Evolutionary conservation across 805 yeast species (phyloP), one percentile per base, ranked within the genome.

Genomic region (Starmerella lactis-condensi): DNA sequence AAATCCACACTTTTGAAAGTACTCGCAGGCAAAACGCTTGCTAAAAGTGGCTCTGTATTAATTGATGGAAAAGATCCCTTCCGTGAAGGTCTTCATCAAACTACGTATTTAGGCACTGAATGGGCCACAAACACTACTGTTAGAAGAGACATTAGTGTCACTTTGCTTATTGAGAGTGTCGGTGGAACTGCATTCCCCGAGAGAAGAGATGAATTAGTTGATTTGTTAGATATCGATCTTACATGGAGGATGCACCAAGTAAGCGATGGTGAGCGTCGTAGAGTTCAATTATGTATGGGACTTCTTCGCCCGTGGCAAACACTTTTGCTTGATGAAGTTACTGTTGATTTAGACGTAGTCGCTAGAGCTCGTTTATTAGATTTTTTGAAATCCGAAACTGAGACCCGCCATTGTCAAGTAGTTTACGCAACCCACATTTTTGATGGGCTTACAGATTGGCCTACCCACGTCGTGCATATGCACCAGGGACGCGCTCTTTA

Each of bases 251-350:
- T 89, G 95, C 75, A 77, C 42, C 69, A 67, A 30, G 72, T 85
- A 24, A 75, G 92, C 29, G 98, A 89, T 51, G 98, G 98, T 17
- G 95, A 89, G 50, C 66, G 96, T 37, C 64, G 98, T 43, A 62
- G 98, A 37, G 96, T 89, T 2, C 98, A 89, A 50, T 58, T 89
- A 35, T 77, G 74, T 21, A 82, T 89, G 93, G 96, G 96, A 0
- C 61, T 89, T 29, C 56, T 85, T 38, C 72, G 75, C 45, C 95
- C 95, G 5, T 89, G 95, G 93, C 70, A 69, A 38, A 62, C 82
- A 14, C 57, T 89, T 20, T 57, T 89, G n/a, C 59, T 89, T 29
- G 98, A 89, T 51, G 98, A 89, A 52, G 96, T 89, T 23, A 89
- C 98, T 0, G 93, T 89, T 17, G 98, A 89, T 52, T 62, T 89